Percentiles rank a stretch among this genome's conserved stretches.
Evolutionary conservation across 495 filamentous ascomycete species (phyloP).

Genomic region (Neurospora sp.): DNA sequence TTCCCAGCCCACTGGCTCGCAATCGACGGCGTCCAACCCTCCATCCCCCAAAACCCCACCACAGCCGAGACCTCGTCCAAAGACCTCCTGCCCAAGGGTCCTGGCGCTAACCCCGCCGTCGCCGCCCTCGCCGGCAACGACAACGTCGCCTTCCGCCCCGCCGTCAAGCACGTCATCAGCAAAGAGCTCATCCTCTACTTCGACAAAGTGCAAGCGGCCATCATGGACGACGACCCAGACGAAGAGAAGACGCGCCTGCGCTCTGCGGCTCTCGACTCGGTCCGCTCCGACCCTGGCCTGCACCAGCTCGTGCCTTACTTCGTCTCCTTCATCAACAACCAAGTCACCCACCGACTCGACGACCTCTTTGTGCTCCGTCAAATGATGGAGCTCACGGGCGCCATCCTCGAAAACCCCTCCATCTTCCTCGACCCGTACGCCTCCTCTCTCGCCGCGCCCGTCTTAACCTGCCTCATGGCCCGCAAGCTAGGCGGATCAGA

Average conservation of each 20-base stretch:
- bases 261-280: conserved; percentile 69
- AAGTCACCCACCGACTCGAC: conserved; percentile 83
- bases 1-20: conserved; percentile 82
- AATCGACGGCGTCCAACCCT: conserved; percentile 90
- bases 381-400: conserved; percentile 79
- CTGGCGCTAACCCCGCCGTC: conserved; percentile 69
- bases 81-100: conserved; percentile 80
- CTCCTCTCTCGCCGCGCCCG: conserved; percentile 72
- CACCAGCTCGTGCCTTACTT: conserved; percentile 96
- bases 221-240: conserved; percentile 75
- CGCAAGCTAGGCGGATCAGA: conserved; percentile 60
- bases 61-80: conserved; percentile 65
- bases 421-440: conserved; percentile 88
- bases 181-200: conserved; percentile 97
- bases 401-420: conserved; percentile 69
- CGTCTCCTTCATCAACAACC: conserved; percentile 84
- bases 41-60: conserved; percentile 91
- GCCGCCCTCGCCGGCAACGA: conserved; percentile 75
- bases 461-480: conserved; percentile 83
- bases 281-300: conserved; percentile 77
- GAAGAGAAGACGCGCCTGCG: conserved; percentile 56
- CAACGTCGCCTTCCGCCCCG: conserved; percentile 70
- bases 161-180: conserved; percentile 89
- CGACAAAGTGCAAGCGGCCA: conserved; percentile 76
- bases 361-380: conserved; percentile 77